Percentiles rank a stretch among this genome's conserved stretches.
phyloP scores from a whole-genome alignment of 75 land plant genomes.

The Pinus tabuliformis region DNA sequence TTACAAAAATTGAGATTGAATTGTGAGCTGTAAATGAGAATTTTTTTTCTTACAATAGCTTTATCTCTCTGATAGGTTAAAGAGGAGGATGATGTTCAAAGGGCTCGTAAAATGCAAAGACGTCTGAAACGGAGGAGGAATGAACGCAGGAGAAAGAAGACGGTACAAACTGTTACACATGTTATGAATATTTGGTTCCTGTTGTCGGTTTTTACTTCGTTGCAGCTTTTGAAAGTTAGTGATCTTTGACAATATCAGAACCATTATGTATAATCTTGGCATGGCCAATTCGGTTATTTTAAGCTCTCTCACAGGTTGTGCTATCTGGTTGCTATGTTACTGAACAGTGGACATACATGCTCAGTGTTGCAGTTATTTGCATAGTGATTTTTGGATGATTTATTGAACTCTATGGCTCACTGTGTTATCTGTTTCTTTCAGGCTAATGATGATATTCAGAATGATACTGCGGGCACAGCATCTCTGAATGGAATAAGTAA shows the following conservation, averaged over 20 bases:
- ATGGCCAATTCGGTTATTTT: neutral
- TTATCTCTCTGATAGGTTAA: slow-evolving; percentile 44
- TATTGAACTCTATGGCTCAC: neutral
- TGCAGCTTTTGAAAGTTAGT: neutral
- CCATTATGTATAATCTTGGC: neutral
- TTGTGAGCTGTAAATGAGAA: neutral
- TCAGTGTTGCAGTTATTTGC: neutral
- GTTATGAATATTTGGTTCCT: neutral
- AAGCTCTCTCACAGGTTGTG: neutral
- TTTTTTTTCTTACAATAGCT: neutral
- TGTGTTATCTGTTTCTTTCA: neutral
- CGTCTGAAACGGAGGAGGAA: slow-evolving; percentile 56
- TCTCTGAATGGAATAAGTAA: neutral
- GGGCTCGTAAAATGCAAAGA: slow-evolving; percentile 47
- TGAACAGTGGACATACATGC: neutral
- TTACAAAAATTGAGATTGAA: neutral
- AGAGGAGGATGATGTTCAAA: slow-evolving; percentile 88
- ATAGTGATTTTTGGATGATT: neutral
- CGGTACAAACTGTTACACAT: neutral
- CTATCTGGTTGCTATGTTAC: neutral
- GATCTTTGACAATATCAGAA: neutral
- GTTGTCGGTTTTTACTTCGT: neutral
- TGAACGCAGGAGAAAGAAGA: slow-evolving; percentile 8
- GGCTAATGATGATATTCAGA: neutral
- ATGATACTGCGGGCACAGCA: neutral